These are phyloP conservation scores for Botryotinia convoluta DNA, from an alignment of 2,329 filamentous ascomycete species.

Conservation along the genomic window DNA sequence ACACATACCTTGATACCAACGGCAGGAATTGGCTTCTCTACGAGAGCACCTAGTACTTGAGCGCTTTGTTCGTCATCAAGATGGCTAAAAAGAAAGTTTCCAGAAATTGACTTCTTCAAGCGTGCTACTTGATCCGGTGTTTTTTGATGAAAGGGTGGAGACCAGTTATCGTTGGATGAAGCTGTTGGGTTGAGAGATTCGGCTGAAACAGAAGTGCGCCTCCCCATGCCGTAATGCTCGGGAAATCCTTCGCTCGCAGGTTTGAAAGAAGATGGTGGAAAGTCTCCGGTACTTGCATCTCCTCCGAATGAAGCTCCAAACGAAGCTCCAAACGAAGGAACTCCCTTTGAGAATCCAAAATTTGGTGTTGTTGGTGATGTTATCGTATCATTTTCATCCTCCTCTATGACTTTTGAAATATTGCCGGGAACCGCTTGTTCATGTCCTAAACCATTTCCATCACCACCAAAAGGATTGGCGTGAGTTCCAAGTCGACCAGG, in stretches of 20 bases:
- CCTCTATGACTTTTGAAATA: conserved; percentile 46
- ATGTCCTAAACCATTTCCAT: conserved; percentile 35
- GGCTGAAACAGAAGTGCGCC: conserved; percentile 93
- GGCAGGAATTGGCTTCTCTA: conserved; percentile 92
- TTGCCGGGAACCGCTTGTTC: conserved; percentile 52
- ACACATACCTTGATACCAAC: conserved; percentile 69
- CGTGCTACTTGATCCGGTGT: conserved; percentile 75
- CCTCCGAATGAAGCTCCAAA: conserved; percentile 43
- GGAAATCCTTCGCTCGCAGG: conserved; percentile 66
- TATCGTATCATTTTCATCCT: conserved; percentile 72
- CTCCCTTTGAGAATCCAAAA: conserved; percentile 48
- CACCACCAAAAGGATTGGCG: conserved; percentile 70
- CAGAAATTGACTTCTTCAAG: conserved; percentile 75
- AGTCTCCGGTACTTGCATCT: conserved; percentile 45
- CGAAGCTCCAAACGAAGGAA: conserved; percentile 37
- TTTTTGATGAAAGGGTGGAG: conserved; percentile 82
- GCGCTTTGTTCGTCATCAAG: conserved; percentile 89
- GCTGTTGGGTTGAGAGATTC: conserved; percentile 91
- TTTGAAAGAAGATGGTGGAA: conserved; percentile 46
- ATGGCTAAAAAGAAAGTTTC: conserved; percentile 92
- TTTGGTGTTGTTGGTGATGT: conserved; percentile 69
- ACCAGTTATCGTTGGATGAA: conserved; percentile 83
- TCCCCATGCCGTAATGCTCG: conserved; percentile 87
- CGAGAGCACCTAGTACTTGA: conserved; percentile 83
- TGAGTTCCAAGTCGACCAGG: conserved; percentile 67